Evolutionary conservation across 2,329 filamentous ascomycete species (phyloP), one percentile per base, ranked within the genome.

Genomic region (Conoideocrella luteorostrata): DNA sequence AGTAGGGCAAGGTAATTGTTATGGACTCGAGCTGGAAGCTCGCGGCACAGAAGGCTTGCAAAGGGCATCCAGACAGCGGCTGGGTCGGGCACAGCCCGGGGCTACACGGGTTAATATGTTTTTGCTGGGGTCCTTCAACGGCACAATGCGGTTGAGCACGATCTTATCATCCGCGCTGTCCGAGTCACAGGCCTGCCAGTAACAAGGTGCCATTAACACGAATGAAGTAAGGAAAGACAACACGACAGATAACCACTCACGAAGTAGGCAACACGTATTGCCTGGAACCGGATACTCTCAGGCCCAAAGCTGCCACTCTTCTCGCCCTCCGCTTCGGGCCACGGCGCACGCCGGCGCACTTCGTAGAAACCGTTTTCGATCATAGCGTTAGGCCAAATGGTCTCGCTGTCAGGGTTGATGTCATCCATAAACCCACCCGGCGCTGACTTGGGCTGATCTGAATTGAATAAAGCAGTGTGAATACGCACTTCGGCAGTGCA

Each of bases 131-230:
- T 94, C 88, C 66, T 95, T 95, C 58, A 96, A 66, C 37, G 85
- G 86, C 18, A 97, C 90, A 57, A 97, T 96, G 41, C 88, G 78
- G 68, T 97, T 97, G n/a, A n/a, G n/a, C n/a, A n/a, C n/a, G n/a
- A n/a, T n/a, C n/a, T n/a, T n/a, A n/a, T n/a, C 86, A 24, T 80
- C 78, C 1, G 80, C 85, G 47, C 81, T 86, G 56, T 95, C 88
- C 39, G 76, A 78, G 61, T 96, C 90, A 62, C 94, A 72, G 49
- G 70, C 81, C 81, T 75, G 15, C 4, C 15, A n/a, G 3, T 13
- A 3, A 22, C 29, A 15, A 26, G 57, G 47, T 15, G 41, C 39
- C n/a, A 29, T 29, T 35, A 23, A 29, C 12, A 22, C 12, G 15
- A 13, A 6, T n/a, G n/a, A n/a, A 5, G 68, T n/a, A n/a, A n/a